Percentiles rank a stretch among this genome's conserved stretches.
phyloP scores from a whole-genome alignment of 2,329 filamentous ascomycete genomes.

The Xylaria sp. region DNA sequence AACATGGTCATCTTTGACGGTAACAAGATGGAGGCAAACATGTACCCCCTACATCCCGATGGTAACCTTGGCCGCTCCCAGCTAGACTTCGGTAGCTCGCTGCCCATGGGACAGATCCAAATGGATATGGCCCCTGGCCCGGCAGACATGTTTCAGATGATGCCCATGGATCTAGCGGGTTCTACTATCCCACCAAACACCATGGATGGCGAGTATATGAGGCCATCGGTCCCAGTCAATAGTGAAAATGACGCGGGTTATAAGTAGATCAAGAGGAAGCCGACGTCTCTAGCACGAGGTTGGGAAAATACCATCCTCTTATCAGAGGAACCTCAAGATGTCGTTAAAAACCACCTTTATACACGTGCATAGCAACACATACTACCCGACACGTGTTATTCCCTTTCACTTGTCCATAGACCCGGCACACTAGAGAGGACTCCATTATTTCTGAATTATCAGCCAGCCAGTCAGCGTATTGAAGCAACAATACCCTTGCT shows the following conservation, averaged over 20 bases:
- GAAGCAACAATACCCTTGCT: constrained; percentile 14
- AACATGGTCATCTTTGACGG: constrained; percentile 95
- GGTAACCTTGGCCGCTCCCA: constrained; percentile 63
- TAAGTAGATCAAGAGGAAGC: background rate
- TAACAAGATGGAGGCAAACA: constrained; percentile 78
- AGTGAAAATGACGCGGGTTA: background rate
- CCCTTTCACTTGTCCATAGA: constrained; percentile 6
- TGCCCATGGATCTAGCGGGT: constrained; percentile 37
- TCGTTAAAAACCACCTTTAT: background rate
- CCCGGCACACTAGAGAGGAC: background rate
- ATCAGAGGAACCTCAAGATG: background rate
- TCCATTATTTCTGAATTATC: constrained; percentile 7
- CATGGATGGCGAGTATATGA: constrained; percentile 2
- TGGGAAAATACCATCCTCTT: constrained; percentile 12
- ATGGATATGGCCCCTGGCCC: constrained; percentile 23
- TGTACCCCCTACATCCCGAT: constrained; percentile 84
- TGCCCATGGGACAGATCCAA: constrained; percentile 39
- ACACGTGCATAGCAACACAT: constrained; percentile 11
- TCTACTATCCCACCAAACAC: constrained; percentile 9
- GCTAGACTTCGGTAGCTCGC: constrained; percentile 50
- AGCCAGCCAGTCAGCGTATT: constrained; percentile 1
- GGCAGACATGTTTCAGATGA: constrained; percentile 41
- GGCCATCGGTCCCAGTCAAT: background rate
- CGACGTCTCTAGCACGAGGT: constrained; percentile 9
- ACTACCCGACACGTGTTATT: background rate